Evolutionary conservation across 805 yeast genomes (phyloP), one percentile per base, ranked within the genome.

Genomic region (Myxozyma mucilagina): DNA sequence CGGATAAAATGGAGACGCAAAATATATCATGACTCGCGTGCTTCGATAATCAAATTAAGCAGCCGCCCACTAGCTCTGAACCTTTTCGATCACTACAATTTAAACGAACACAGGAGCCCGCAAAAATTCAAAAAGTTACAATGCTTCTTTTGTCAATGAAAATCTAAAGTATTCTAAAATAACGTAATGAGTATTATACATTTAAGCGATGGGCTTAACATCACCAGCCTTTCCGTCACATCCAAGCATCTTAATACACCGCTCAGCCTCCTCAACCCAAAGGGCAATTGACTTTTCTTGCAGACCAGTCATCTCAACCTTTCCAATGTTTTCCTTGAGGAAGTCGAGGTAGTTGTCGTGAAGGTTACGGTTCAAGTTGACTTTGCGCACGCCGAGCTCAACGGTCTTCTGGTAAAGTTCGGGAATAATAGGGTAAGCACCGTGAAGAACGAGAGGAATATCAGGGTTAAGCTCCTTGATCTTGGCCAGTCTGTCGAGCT

Each of bases 391-490:
- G 1, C 77, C 77, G 18, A 65, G 64, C 31, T 58, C 60, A 39
- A 75, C 66, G 45, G 69, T 71, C 56, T 67, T 54, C 43, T 65
- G 57, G 32, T 73, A 53, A 35, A 75, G 55, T 24, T 72, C 74
- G 6, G 71, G 70, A 11, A 70, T 66, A 49, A 73, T 70, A 4
- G 70, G 73, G 59, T 68, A 72, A 4, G 76, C 74, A 14, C 78
- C 78, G 58, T 75, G 78, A 34, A 75, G 65, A 41, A 75, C 76
- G n/a, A 74, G 60, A 8, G 72, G 64, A 31, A 65, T 65, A 39
- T 56, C 65, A 13, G 67, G 64, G 24, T 49, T 54, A 7, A 68
- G 64, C 44, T 53, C 63, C 50, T 59, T 38, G 52, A 71, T 65
- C 58, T 63, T 42, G n/a, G 54, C 63, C 43, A 67, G 60, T 34